Evolutionary conservation across 495 filamentous ascomycete genomes (phyloP), one percentile per base, ranked within the genome.

Genomic region (Polyplosphaeria fusca): DNA sequence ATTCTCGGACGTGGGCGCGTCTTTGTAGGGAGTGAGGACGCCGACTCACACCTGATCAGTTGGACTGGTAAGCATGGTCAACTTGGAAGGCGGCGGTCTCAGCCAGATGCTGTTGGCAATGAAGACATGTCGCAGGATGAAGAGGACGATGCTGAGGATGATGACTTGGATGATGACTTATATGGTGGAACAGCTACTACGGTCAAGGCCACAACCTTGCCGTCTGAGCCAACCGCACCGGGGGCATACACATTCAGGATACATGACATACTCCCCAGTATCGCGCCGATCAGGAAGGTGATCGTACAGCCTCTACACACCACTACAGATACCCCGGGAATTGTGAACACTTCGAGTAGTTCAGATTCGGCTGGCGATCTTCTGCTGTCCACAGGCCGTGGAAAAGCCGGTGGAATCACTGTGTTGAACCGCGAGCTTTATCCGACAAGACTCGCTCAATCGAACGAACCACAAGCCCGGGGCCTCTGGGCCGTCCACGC

Each of bases 1-100:
- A 76, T 77, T 26, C 68, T 97, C 12, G 83, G 83, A 1, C 77
- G 80, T 49, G 83, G 83, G n/a, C 81, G 76, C 46, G 64, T 97
- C 28, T 97, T 99, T 67, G 69, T 95, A 14, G 93, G 92, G 1
- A 90, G 87, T 61, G 87, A 92, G 67, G 80, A 86, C 47, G 80
- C 82, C n/a, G 87, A 96, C 62, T 93, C 93, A 0, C 61, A 88
- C 5, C 74, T 99, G 28, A 68, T 97, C 30, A 83, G 85, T 42
- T 96, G 90, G 87, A 81, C 80, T 37, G 79, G 80, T 22, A 83
- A 79, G 66, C 66, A 81, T 58, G 64, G 72, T 12, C 63, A 70
- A 38, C 52, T 70, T 1, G 78, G 76, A 30, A 74, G 75, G 37
- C 67, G 73, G 28, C 74, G 76, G 14, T 71, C 75, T 9, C 74